phyloP scores from a whole-genome alignment of 495 filamentous ascomycete genomes.

The Xylaria curta region DNA sequence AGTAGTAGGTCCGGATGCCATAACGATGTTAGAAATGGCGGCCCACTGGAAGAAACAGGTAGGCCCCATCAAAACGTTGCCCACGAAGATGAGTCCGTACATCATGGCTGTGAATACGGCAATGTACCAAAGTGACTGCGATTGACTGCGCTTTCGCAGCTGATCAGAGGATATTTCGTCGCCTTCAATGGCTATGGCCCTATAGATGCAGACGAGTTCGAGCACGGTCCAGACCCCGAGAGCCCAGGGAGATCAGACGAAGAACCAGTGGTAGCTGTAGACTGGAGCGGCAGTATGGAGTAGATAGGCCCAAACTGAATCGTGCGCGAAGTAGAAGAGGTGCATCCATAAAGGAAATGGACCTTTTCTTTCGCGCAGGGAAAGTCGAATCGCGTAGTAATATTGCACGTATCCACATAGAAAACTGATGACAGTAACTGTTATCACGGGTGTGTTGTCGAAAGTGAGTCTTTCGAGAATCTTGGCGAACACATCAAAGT shows the following conservation, averaged over 20 bases:
- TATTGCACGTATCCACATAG: not conserved
- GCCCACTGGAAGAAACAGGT: too few relatives aligned
- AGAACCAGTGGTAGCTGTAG: not conserved
- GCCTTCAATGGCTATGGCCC: too few relatives aligned
- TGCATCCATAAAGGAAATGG: not conserved
- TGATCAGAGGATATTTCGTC: too few relatives aligned
- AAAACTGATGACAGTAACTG: not conserved
- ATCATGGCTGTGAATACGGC: too few relatives aligned
- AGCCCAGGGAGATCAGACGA: not conserved
- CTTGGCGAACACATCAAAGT: not conserved
- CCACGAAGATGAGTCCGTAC: too few relatives aligned
- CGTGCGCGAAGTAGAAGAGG: not conserved
- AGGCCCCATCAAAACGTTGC: too few relatives aligned
- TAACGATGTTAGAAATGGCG: too few relatives aligned
- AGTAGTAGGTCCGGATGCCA: too few relatives aligned
- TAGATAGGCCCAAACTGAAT: not conserved
- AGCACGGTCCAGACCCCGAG: too few relatives aligned
- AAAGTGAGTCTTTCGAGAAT: not conserved
- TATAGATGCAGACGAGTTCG: too few relatives aligned
- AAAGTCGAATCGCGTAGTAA: not conserved
- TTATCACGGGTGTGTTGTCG: not conserved
- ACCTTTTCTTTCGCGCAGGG: not conserved
- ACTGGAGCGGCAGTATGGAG: not conserved
- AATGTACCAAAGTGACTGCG: too few relatives aligned
- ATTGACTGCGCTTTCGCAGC: too few relatives aligned